phyloP scores from a whole-genome alignment of 1,284 basidiomycete genomes.

The Volvariella surrecta region DNA sequence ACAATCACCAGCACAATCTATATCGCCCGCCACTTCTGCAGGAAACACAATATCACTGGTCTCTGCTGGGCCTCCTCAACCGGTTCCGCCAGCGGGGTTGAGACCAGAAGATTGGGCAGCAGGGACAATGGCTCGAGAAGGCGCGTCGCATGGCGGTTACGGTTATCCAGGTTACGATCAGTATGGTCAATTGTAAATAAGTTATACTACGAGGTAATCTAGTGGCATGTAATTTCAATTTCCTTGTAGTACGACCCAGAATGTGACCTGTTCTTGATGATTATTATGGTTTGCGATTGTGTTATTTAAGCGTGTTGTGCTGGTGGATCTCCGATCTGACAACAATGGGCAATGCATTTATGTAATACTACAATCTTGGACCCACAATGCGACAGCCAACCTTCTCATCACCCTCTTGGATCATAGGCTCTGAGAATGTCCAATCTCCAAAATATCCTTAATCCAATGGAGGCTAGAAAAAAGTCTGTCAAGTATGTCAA shows the following conservation, averaged over 20 bases:
- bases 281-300: not conserved
- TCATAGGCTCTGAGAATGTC: constrained; percentile 30
- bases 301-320: too few relatives aligned
- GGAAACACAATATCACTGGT: not conserved
- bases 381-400: constrained; percentile 3
- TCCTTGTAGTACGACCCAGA: not conserved
- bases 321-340: constrained; percentile 4
- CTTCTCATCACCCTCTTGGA: constrained; percentile 5
- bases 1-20: constrained; percentile 12
- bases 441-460: constrained; percentile 42
- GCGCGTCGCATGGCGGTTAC: not conserved
- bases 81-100: not conserved
- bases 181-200: not conserved
- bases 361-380: constrained; percentile 10
- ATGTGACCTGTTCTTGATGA: not conserved
- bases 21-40: constrained; percentile 1
- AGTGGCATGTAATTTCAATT: not conserved
- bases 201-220: not conserved
- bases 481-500: constrained; percentile 28
- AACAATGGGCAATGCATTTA: constrained; percentile 8
- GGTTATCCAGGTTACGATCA: not conserved
- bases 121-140: not conserved
- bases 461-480: constrained; percentile 34
- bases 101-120: not conserved
- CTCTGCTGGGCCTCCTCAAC: not conserved